Evolutionary conservation across 164 flowering plant species (phyloP), one percentile per base, ranked within the genome.

Genomic region (Aristolochia contorta): DNA sequence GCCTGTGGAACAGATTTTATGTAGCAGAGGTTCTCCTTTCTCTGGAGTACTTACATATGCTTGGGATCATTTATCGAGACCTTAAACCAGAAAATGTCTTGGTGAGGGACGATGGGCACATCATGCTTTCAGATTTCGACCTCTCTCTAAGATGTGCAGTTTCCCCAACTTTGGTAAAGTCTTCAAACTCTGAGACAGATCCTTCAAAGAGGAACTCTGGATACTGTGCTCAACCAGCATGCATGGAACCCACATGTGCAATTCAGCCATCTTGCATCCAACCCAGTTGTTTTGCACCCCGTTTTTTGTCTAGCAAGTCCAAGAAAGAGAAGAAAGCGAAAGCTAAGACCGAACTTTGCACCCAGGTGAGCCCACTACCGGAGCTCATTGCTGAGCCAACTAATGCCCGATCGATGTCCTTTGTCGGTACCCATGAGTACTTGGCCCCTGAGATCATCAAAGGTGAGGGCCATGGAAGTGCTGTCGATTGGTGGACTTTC

Each of bases 401-500:
- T 14, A 77, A 57, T 71, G 96, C 91, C 30, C 83, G 96, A 33
- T 91, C 97, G 47, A 91, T 88, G 96, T 91, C 96, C 10, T 88
- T 91, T 43, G 96, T 91, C 8, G 97, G 97, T 12, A 91, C 97
- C 8, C 93, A 91, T 48, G 97, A 91, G 71, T 91, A 91, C 74
- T 59, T 91, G 61, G 97, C 97, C 1, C 97, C 97, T 2, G 97
- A 91, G 69, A 91, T 91, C 63, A 82, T 91, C 57, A 91, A 83
- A 70, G 96, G 96, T 32, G 96, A 88, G 66, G 96, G 96, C 25
- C 97, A 91, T 71, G 97, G 97, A 5, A 86, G 94, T 65, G 97
- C 97, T 24, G 97, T 88, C 12, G 97, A 91, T 69, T 91, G 97
- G 97, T 91, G 97, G 97, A 86, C 96, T 10, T 84, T 88, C 22